phyloP scores from a whole-genome alignment of 2,329 filamentous ascomycete genomes.

The Hyphodiscus sp. region DNA sequence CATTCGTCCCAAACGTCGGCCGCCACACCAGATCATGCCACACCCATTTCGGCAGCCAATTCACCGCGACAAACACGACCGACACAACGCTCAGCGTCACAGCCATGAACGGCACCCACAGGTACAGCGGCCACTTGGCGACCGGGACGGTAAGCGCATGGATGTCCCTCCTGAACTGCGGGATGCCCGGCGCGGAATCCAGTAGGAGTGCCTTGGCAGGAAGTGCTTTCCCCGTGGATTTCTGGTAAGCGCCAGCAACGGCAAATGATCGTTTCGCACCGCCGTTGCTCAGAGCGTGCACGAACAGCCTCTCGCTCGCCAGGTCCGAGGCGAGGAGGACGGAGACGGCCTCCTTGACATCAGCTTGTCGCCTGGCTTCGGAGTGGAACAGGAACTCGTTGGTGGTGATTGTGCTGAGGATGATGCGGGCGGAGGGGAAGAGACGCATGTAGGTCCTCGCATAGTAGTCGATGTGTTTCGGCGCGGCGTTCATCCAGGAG shows the following conservation, averaged over 20 bases:
- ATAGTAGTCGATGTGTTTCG: constrained; percentile 51
- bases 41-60: constrained; percentile 21
- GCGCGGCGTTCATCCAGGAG: constrained; percentile 50
- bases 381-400: constrained; percentile 37
- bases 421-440: constrained; percentile 43
- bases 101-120: constrained; percentile 13
- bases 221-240: constrained; percentile 12
- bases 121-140: constrained; percentile 9
- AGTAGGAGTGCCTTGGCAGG: constrained; percentile 12
- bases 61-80: constrained; percentile 16
- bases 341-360: constrained; percentile 29
- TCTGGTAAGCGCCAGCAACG: constrained; percentile 12
- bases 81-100: constrained; percentile 4
- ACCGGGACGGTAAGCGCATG: constrained; percentile 15
- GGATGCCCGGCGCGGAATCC: constrained; percentile 23
- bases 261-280: constrained; percentile 36
- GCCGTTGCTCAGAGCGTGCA: constrained; percentile 53
- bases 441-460: constrained; percentile 43
- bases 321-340: constrained; percentile 12
- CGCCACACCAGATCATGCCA: constrained; percentile 24
- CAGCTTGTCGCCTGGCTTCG: constrained; percentile 15
- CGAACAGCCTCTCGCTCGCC: constrained; percentile 34
- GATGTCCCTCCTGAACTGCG: constrained; percentile 22
- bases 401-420: constrained; percentile 44
- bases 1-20: constrained; percentile 15